Evolutionary conservation across 1,139 yeast species (phyloP).

Genomic region (Starmera stellimalicola): DNA sequence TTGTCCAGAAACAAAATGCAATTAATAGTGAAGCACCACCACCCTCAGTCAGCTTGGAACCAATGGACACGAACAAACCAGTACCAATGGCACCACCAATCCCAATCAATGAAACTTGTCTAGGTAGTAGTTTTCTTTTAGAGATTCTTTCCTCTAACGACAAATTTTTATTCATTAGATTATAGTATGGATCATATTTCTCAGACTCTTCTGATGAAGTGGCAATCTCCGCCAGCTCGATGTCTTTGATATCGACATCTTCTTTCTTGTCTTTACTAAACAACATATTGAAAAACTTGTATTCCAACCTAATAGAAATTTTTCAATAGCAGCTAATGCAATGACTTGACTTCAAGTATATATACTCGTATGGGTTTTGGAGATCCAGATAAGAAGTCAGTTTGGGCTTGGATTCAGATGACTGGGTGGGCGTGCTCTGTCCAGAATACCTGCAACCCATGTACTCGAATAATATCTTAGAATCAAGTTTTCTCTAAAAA

Average conservation of each 20-base stretch:
- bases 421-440: too few relatives aligned
- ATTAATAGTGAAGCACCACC: slow-evolving; percentile 51
- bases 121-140: slow-evolving; percentile 23
- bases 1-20: slow-evolving; percentile 42
- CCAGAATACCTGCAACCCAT: too few relatives aligned
- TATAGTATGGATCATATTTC: not conserved
- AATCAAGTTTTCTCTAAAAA: too few relatives aligned
- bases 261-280: not conserved
- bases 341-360: too few relatives aligned
- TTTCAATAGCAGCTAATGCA: too few relatives aligned
- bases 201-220: not conserved
- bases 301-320: too few relatives aligned
- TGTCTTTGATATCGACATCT: not conserved
- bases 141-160: slow-evolving; percentile 1
- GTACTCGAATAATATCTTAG: too few relatives aligned
- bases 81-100: slow-evolving; percentile 28
- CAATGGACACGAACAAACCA: slow-evolving; percentile 34
- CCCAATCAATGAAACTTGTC: slow-evolving; percentile 37
- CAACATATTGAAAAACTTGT: too few relatives aligned
- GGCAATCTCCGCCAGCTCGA: not conserved
- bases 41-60: slow-evolving; percentile 35
- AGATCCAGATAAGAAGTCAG: too few relatives aligned
- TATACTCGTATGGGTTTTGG: too few relatives aligned
- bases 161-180: not conserved
- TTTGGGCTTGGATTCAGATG: too few relatives aligned